Evolutionary conservation across 371 early-diverging fungal species (phyloP).

Genomic region (Mucor irregularis): DNA sequence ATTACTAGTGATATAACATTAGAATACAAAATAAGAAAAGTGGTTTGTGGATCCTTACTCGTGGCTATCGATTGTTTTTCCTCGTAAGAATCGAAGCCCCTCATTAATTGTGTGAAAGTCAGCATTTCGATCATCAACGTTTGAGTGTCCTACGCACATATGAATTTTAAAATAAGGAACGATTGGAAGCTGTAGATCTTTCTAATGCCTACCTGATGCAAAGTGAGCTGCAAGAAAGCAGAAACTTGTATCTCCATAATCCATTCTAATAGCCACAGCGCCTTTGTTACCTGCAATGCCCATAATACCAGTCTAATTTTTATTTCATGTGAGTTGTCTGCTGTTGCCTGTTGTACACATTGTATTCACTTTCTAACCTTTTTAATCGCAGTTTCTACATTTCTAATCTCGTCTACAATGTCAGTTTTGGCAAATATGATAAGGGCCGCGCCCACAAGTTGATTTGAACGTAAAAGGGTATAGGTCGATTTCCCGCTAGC

Average conservation of each 20-base stretch:
- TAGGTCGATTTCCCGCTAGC: slow-evolving; percentile 52
- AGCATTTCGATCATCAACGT: slow-evolving; percentile 81
- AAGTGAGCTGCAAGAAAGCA: slow-evolving; percentile 93
- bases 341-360: neutral
- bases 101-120: slow-evolving; percentile 83
- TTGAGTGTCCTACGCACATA: slow-evolving; percentile 50
- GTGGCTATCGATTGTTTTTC: slow-evolving; percentile 70
- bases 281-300: slow-evolving; percentile 92
- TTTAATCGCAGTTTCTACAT: slow-evolving; percentile 77
- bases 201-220: slow-evolving; percentile 71
- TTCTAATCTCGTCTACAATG: slow-evolving; percentile 72
- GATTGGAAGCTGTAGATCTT: neutral
- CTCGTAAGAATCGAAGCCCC: slow-evolving; percentile 71
- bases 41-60: slow-evolving; percentile 52
- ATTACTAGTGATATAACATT: slow-evolving; percentile 43
- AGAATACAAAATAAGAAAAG: neutral
- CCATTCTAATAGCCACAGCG: slow-evolving; percentile 84
- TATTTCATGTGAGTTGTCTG: neutral
- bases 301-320: slow-evolving; percentile 69
- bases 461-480: slow-evolving; percentile 77
- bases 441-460: slow-evolving; percentile 87
- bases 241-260: slow-evolving; percentile 82
- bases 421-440: slow-evolving; percentile 77
- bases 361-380: slow-evolving; percentile 72
- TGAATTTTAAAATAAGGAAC: slow-evolving; percentile 1